Evolutionary conservation across 2,329 filamentous ascomycete species (phyloP).

Genomic region (Teratosphaeriaceae sp.): DNA sequence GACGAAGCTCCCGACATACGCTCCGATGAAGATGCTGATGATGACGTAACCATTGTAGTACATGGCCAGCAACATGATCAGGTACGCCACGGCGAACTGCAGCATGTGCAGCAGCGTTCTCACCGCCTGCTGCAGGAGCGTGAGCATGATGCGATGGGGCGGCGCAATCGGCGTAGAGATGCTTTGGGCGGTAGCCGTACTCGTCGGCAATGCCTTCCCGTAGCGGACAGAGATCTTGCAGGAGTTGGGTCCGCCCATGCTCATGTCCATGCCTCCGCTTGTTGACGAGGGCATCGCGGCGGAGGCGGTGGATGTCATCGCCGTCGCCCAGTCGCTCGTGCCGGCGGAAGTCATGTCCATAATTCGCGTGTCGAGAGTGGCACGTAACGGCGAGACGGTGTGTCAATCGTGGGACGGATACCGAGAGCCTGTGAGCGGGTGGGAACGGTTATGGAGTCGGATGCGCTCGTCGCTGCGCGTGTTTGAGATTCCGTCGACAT

Average conservation of each 20-base stretch:
- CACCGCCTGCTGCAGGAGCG: slow-evolving; percentile 56
- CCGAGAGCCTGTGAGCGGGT: no score
- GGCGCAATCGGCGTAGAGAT: no score
- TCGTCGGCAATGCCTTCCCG: background rate
- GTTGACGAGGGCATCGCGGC: no score
- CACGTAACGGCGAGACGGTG: no score
- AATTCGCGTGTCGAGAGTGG: no score
- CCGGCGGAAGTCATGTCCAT: no score
- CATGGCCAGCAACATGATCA: slow-evolving; percentile 64
- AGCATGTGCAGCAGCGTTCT: slow-evolving; percentile 62
- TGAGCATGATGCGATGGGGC: slow-evolving; percentile 54
- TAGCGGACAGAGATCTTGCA: background rate
- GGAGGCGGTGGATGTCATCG: background rate
- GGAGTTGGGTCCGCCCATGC: background rate
- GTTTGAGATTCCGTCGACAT: background rate
- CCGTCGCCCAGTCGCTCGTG: no score
- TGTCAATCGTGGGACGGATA: no score
- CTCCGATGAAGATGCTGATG: slow-evolving; percentile 72
- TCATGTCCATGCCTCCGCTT: background rate
- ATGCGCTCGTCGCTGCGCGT: background rate
- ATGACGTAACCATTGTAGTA: slow-evolving; percentile 68
- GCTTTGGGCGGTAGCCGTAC: no score
- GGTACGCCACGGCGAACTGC: slow-evolving; percentile 70
- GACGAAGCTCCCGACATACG: slow-evolving; percentile 63
- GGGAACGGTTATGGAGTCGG: no score